phyloP scores from a whole-genome alignment of 2,329 filamentous ascomycete genomes.

The Geosmithia morbida region DNA sequence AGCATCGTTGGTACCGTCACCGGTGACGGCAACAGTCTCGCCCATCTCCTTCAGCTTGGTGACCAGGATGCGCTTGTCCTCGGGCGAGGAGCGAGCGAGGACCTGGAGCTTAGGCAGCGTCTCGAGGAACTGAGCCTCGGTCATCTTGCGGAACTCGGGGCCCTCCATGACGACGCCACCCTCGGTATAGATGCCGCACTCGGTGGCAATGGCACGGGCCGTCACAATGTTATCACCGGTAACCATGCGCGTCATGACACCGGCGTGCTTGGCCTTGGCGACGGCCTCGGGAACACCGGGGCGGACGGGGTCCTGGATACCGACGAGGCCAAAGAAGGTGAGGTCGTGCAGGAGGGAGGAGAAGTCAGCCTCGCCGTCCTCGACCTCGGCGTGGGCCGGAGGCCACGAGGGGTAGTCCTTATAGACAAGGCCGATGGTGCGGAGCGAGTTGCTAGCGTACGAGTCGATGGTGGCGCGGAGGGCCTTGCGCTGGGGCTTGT shows the following conservation, averaged over 20 bases:
- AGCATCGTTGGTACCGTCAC: slow-evolving; percentile 49
- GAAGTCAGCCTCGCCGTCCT: slow-evolving; percentile 43
- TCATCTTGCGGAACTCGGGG: slow-evolving; percentile 37
- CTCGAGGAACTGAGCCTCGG: slow-evolving; percentile 29
- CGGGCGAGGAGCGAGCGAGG: slow-evolving; percentile 48
- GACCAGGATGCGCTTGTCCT: slow-evolving; percentile 49
- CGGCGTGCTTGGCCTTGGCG: slow-evolving; percentile 44
- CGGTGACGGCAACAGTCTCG: slow-evolving; percentile 46
- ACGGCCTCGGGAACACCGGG: slow-evolving; percentile 48
- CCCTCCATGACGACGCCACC: slow-evolving; percentile 51
- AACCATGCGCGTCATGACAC: slow-evolving; percentile 51
- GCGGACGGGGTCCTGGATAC: slow-evolving; percentile 55
- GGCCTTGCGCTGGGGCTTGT: slow-evolving; percentile 32
- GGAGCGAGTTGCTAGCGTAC: slow-evolving; percentile 51
- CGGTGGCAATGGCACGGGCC: slow-evolving; percentile 25
- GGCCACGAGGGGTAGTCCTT: slow-evolving; percentile 61
- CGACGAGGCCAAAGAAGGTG: slow-evolving; percentile 34
- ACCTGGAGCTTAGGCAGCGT: slow-evolving; percentile 47
- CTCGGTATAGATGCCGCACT: slow-evolving; percentile 29
- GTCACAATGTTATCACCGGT: slow-evolving; percentile 36
- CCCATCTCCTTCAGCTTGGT: slow-evolving; percentile 47
- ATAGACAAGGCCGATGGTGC: slow-evolving; percentile 61
- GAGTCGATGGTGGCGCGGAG: slow-evolving; percentile 39
- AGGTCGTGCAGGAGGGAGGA: slow-evolving; percentile 31
- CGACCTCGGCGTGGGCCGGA: slow-evolving; percentile 43